Evolutionary conservation across 257 asterid genomes (phyloP), one percentile per base, ranked within the genome.

Genomic region (Fraxinus cuspidata): DNA sequence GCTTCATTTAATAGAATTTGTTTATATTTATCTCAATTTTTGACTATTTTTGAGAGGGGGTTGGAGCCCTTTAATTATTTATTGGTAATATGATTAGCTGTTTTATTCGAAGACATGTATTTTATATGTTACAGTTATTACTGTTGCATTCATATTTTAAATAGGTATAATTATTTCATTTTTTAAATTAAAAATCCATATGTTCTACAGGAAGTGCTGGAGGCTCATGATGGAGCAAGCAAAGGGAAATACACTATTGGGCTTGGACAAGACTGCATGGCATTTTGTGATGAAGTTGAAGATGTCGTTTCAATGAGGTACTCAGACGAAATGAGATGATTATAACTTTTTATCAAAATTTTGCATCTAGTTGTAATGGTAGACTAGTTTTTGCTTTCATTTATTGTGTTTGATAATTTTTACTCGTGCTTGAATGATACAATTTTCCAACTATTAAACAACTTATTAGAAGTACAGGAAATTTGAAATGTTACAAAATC

Each of bases 221-320:
- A 96, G 90, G 97, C 96, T 80, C 91, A 90, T 83, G 99, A 96
- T 88, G 99, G 99, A 84, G 99, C 94, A 70, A 96, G 99, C 87
- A 96, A 94, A 82, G 99, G 99, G 78, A 96, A 96, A 81, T 96
- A 96, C 90, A 96, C 99, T 70, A 96, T 96, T 84, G 99, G 99
- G 81, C 97, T 96, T 68, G 99, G 98, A 69, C 98, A 96, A 85
- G 99, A 96, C 86, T 93, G 98, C 94, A 90, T 96, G 99, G 97
- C 92, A 60, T 96, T 92, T 78, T 96, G 99, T 79, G 81, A 89
- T 25, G 97, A 96, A 82, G 98, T 96, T 12, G 99, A 96, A 87
- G 99, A 96, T 90, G 99, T 96, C 29, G 90, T 96, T 80, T 96
- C 99, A 68, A 96, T 96, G 99, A 91, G 99, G 99, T 96, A 83